Base-by-base conservation (phyloP, 306 rosid genomes). In the Trifolium fragiferum region DNA sequence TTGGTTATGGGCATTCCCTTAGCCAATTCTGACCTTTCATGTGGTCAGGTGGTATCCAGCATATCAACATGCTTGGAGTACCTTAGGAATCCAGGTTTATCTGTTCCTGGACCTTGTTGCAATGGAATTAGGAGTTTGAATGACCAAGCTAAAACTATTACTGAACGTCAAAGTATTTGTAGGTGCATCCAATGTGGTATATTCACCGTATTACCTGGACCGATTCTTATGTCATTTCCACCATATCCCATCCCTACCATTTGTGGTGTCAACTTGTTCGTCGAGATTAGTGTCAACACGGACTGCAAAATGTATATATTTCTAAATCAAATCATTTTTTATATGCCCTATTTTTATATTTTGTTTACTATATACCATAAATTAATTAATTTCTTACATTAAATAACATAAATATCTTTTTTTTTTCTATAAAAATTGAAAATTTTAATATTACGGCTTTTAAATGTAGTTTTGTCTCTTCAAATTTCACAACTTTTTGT, bases 241-340 rank as follows among this genome's bases (percentile, higher is more conserved):
- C 19, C 66, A 50, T 37, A 68, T 0, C 2, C 6, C 13, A 25
- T 72, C 35, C 72, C 75, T 15, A 2, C 14, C 23, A 65, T 58
- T 46, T 82, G 85, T 10, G 82, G 83, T 0, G 73, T 84, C 68
- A 58, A 73, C 44, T 35, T 84, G 66, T 86, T 89, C 78, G 86
- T 69, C 83, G 70, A 78, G 67, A 14, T 86, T 68, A 81, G 50
- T 27, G 32, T 27, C 32, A 0, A 3, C 32, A 27, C 32, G 32
- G 32, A 27, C 32, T 27, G 32, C 32, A 27, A 27, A 4, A 27
- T 3, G 32, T 27, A 27, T 5, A 27, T 27, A 27, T 27, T 3
- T 27, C 32, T 27, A 27, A 3, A 27, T 27, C 4, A 27, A 27
- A 4, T 27, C 32, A 1, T 3, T 25, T 3, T 21, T 21, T 21